phyloP scores from a whole-genome alignment of 2,329 filamentous ascomycete species.

The Teratosphaeria zuluensis region DNA sequence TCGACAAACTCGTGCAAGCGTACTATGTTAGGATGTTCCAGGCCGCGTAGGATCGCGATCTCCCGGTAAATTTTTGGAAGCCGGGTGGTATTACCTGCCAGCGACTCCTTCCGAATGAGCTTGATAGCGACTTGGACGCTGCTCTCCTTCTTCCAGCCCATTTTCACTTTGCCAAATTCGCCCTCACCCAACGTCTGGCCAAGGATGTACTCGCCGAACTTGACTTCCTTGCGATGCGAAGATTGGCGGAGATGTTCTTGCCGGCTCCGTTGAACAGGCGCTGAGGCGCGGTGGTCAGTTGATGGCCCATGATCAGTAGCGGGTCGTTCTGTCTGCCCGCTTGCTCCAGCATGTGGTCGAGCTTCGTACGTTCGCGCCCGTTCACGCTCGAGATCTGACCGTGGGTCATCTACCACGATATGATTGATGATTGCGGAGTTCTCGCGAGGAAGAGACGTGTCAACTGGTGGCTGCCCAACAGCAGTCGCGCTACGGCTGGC shows the following conservation, averaged over 20 bases:
- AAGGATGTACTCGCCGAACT: slow-evolving; percentile 91
- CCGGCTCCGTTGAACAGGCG: slow-evolving; percentile 33
- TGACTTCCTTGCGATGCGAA: slow-evolving; percentile 59
- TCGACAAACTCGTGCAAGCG: slow-evolving; percentile 97
- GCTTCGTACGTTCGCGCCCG: slow-evolving; percentile 59
- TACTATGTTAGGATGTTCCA: slow-evolving; percentile 94
- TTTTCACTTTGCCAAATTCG: slow-evolving; percentile 97
- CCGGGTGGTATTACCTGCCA: slow-evolving; percentile 79
- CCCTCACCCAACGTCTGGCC: slow-evolving; percentile 95
- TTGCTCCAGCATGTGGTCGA: slow-evolving; percentile 30
- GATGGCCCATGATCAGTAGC: neutral
- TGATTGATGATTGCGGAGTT: slow-evolving; percentile 71
- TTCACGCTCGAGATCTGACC: slow-evolving; percentile 63
- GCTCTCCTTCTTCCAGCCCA: slow-evolving; percentile 95
- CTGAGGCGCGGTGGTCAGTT: slow-evolving; percentile 5
- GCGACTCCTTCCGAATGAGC: slow-evolving; percentile 82
- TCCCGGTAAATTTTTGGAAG: slow-evolving; percentile 96
- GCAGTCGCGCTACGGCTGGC: slow-evolving; percentile 39
- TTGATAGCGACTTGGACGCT: slow-evolving; percentile 94
- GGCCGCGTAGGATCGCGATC: slow-evolving; percentile 77
- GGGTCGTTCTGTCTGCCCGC: neutral
- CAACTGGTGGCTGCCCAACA: slow-evolving; percentile 45
- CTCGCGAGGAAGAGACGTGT: slow-evolving; percentile 54
- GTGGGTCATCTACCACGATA: slow-evolving; percentile 65
- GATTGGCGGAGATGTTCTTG: slow-evolving; percentile 49